These are phyloP conservation scores for Mortierella hygrophila DNA, from an alignment of 192 early-diverging fungal species.

Conservation along the genomic window DNA sequence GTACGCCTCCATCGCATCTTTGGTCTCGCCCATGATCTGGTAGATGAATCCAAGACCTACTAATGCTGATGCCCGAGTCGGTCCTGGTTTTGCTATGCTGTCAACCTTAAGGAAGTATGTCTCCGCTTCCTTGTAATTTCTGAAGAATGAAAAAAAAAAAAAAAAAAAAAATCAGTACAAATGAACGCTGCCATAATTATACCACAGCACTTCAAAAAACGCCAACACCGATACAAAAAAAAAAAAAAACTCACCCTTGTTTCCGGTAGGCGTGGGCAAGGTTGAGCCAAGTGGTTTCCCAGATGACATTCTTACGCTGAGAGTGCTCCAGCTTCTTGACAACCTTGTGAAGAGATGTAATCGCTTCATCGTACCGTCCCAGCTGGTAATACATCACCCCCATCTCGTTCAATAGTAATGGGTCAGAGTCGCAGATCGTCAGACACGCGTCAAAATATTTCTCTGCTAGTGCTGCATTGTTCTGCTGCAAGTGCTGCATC, in stretches of 20 bases:
- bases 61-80: conserved; percentile 58
- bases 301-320: conserved; percentile 62
- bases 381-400: conserved; percentile 68
- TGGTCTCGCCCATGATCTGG: conserved; percentile 63
- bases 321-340: conserved; percentile 61
- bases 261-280: conserved; percentile 75
- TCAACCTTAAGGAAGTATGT: conserved; percentile 35
- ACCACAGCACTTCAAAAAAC: neutral
- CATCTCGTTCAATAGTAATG: conserved; percentile 79
- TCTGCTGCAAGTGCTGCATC: conserved; percentile 77
- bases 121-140: conserved; percentile 39
- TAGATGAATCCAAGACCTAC: conserved; percentile 68
- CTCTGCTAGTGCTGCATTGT: conserved; percentile 68
- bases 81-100: conserved; percentile 15
- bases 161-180: neutral
- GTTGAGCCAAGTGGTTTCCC: conserved; percentile 76
- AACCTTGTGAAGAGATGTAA: conserved; percentile 66
- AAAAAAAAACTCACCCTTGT: conserved; percentile 62
- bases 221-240: neutral
- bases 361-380: conserved; percentile 65
- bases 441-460: conserved; percentile 70
- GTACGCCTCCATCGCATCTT: conserved; percentile 68
- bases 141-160: neutral
- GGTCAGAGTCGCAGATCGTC: conserved; percentile 70
- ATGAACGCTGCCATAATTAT: neutral